A percentile compares a stretch with the other conserved stretches of the same genome.
Conservation (phyloP, 2,329 filamentous ascomycete species). For the Samsoniella hepiali region DNA sequence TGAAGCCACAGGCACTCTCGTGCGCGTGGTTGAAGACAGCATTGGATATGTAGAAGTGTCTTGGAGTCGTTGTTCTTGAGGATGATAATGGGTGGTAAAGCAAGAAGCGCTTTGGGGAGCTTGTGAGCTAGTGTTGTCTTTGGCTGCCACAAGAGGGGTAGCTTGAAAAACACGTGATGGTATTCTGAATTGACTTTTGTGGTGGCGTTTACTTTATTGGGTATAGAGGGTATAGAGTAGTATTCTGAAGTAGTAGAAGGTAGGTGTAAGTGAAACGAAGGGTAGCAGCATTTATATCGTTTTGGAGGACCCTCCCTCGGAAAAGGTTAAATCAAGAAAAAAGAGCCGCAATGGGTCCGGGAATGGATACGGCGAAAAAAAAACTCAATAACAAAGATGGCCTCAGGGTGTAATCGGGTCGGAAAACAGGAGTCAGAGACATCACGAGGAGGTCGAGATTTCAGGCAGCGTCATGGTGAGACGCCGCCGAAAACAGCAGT, state of each 20-base stretch:
- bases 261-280: neutral
- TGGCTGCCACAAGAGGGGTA: neutral
- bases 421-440: neutral
- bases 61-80: neutral
- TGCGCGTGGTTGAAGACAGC: constrained; percentile 28
- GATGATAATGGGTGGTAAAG: neutral
- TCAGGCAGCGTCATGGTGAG: neutral
- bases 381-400: neutral
- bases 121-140: neutral
- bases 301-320: neutral
- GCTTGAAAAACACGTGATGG: neutral
- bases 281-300: constrained; percentile 2
- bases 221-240: neutral
- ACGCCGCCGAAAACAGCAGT: constrained; percentile 9
- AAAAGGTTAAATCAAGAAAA: neutral
- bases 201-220: neutral
- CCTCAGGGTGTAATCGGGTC: constrained; percentile 6
- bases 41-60: constrained; percentile 22
- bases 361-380: neutral
- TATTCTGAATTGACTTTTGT: constrained; percentile 7
- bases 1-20: constrained; percentile 25
- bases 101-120: neutral
- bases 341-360: neutral
- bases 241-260: neutral
- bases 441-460: constrained; percentile 3